A percentile compares a stretch with the other conserved stretches of the same genome.
phyloP scores from a whole-genome alignment of 495 filamentous ascomycete genomes.

The Penicillium longicatenatum region DNA sequence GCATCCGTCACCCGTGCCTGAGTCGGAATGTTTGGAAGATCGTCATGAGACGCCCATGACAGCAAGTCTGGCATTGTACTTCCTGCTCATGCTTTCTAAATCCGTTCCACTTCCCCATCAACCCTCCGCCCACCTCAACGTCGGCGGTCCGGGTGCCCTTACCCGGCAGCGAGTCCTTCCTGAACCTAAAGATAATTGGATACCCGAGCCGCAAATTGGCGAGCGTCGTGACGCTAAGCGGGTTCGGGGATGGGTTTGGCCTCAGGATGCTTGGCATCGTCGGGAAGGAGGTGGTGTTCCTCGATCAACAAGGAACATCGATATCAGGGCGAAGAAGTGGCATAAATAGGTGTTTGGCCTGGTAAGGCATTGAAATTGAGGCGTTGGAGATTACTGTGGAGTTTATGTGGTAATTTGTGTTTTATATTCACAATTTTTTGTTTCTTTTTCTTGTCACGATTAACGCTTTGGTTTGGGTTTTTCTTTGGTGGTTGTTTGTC shows the following conservation, averaged over 20 bases:
- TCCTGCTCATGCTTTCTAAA: conserved; percentile 81
- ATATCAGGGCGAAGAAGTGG: conserved; percentile 36
- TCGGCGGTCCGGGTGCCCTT: conserved; percentile 77
- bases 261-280: conserved; percentile 68
- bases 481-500: conserved; percentile 12
- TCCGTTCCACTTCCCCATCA: conserved; percentile 69
- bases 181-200: conserved; percentile 75
- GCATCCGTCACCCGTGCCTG: conserved; percentile 14
- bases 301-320: conserved; percentile 19
- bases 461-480: conserved; percentile 7
- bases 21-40: conserved; percentile 19
- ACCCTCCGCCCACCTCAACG: conserved; percentile 69
- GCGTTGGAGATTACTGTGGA: background rate
- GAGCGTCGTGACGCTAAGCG: conserved; percentile 86
- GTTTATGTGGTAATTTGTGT: conserved; percentile 3
- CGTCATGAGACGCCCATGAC: conserved; percentile 58
- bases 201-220: conserved; percentile 77
- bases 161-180: conserved; percentile 69
- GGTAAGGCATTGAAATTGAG: conserved; percentile 3
- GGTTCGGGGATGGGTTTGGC: conserved; percentile 80
- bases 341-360: conserved; percentile 34
- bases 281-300: conserved; percentile 49
- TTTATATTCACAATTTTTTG: too few relatives aligned
- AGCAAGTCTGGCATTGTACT: conserved; percentile 70
- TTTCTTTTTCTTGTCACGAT: conserved; percentile 3